Base-by-base conservation (phyloP, 768 basidiomycete genomes). In the Xerocomus spinulosus region DNA sequence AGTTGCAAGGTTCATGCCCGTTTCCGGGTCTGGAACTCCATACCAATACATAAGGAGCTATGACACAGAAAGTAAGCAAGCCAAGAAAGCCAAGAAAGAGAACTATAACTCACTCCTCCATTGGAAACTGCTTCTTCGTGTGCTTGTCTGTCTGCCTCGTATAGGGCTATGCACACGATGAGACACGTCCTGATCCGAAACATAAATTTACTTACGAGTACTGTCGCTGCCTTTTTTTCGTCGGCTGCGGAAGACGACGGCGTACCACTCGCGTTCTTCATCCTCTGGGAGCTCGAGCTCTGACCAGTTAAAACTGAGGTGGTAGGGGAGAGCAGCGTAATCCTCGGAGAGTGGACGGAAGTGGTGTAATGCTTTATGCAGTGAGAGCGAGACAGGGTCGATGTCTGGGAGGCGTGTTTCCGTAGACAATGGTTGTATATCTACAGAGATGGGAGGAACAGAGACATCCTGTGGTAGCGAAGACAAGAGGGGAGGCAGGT, bases 31-130 rank as follows among this genome's bases (percentile, higher is more conserved):
- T 1, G 93, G 93, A 25, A 85, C 76, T 9, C 93, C 93, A 57
- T 92, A 94, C 94, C 95, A 97, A 66, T 97, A 97, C 63, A 94
- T 73, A 43, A 96, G 78, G 26, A 97, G 73, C 80, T 90, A 49
- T 33, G 40, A 30, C 18, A 36, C 28, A 34, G 33, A 46, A 50
- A 17, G 8, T 13, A 36, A 26, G 4, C 9, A 7, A n/a, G 29
- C 61, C 42, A 55, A 34, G 42, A 17, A 17, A 29, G 15, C 44
- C 20, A 32, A 38, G 46, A 42, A 10, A 3, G 10, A 26, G 8
- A 34, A 37, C 17, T 36, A 21, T 17, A 39, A 72, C 83, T 63
- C 62, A 91, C 87, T 17, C 91, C 90, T 54, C 91, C 89, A 50
- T 88, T 91, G 34, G 75, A 74, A 23, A 97, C 79, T 0, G 95